These are phyloP conservation scores for Flaveria robusta DNA, from an alignment of 129 eudicot genomes.

Conservation along the genomic window DNA sequence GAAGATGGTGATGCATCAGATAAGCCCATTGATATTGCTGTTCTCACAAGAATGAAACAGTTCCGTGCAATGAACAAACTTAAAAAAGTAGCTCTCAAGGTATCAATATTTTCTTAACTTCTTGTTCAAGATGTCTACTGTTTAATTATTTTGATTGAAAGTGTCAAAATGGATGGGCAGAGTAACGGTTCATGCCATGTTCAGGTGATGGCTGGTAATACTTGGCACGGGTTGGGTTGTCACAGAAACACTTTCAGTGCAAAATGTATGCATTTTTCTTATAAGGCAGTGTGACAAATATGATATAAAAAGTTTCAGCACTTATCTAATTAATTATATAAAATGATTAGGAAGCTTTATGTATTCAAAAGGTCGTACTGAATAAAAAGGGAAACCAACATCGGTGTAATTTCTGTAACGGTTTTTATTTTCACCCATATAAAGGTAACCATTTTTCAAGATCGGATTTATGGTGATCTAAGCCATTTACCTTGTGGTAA, in stretches of 20 bases:
- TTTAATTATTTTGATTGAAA: not conserved
- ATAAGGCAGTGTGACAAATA: not conserved
- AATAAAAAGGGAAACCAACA: not conserved
- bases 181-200: not conserved
- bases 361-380: not conserved
- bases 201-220: not conserved
- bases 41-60: slow-evolving; percentile 92
- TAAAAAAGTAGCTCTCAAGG: slow-evolving; percentile 95
- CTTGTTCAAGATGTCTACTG: not conserved
- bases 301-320: not conserved
- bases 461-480: no score
- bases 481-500: no score
- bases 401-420: no score
- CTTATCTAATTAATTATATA: not conserved
- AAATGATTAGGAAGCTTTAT: not conserved
- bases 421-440: no score
- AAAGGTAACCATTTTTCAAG: no score
- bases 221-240: not conserved
- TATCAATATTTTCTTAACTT: slow-evolving; percentile 20
- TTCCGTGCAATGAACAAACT: slow-evolving; percentile 99
- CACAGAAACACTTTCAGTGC: not conserved
- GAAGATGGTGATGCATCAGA: slow-evolving; percentile 99
- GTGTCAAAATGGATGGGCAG: not conserved
- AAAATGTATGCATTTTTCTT: not conserved
- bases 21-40: slow-evolving; percentile 96